phyloP scores from a whole-genome alignment of 1,284 basidiomycete species.

The Spongiforma sp. region DNA sequence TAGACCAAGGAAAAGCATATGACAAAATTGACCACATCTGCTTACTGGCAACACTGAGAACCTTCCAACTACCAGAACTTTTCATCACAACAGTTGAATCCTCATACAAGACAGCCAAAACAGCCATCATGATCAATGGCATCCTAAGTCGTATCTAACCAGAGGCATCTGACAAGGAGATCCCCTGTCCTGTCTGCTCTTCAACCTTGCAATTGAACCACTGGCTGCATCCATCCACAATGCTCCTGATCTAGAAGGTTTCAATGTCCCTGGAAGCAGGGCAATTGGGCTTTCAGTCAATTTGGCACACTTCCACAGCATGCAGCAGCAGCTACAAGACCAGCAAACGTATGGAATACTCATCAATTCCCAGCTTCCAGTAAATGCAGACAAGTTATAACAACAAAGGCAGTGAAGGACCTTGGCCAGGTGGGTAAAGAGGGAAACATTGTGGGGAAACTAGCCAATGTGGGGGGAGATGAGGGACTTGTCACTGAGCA shows the following conservation, averaged over 20 bases:
- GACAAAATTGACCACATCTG: conserved; percentile 21
- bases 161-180: conserved; percentile 46
- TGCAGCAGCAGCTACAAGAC: too few species aligned
- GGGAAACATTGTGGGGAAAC: too few species aligned
- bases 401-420: too few species aligned
- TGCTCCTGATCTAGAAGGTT: background rate
- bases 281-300: too few species aligned
- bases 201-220: conserved; percentile 28
- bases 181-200: conserved; percentile 46
- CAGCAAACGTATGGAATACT: too few species aligned
- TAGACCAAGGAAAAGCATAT: conserved; percentile 23
- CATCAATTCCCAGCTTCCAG: too few species aligned
- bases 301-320: too few species aligned
- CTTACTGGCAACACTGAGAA: background rate
- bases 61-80: background rate
- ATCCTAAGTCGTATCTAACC: conserved; percentile 14
- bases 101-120: conserved; percentile 41
- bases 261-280: background rate
- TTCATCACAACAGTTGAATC: conserved; percentile 35
- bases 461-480: too few species aligned
- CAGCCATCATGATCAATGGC: conserved; percentile 41
- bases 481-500: too few species aligned
- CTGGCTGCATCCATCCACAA: conserved; percentile 11
- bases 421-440: too few species aligned
- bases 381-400: too few species aligned